Evolutionary conservation across 345 rosid species (phyloP), one percentile per base, ranked within the genome.

Genomic region (Excoecaria agallocha): DNA sequence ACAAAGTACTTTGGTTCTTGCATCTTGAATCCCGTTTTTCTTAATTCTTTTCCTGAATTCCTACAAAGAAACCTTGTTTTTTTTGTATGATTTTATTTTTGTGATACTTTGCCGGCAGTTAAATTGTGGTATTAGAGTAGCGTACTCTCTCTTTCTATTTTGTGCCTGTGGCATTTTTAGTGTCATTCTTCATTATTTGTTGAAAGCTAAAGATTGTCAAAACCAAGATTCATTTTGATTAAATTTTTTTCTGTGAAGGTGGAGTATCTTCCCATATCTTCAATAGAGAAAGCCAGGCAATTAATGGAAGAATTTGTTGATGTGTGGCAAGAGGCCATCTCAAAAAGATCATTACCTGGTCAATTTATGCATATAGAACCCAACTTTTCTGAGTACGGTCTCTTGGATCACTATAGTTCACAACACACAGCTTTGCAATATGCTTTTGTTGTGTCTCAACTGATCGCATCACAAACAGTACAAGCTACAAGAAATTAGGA

Each of bases 391-490:
- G 96, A 90, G 79, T 93, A 76, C 59, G 98, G 96, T 71, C 94
- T 95, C 58, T 43, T 67, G 49, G 97, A 95, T 67, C 85, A 30
- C 25, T 95, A 87, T 78, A 84, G 84, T 65, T 81, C 99, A 3
- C 96, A 95, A 51, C 97, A 93, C 84, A 90, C 98, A 0, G 93
- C 94, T 59, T 89, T 91, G 70, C 94, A 88, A 58, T 95, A 91
- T 37, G 92, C 99, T 52, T 64, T 77, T 7, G 89, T 88, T 22
- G 86, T 90, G 94, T 96, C 96, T 73, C 92, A 90, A 50, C 77
- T 91, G 81, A 88, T 94, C 55, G 91, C 97, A n/a, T 79, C 97
- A 37, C 97, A 92, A 69, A 67, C 90, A 55, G 85, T 62, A 49
- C 88, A 89, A 68, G 70, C 84, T 10, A 76, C n/a, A 50, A 87